Conservation (phyloP, 208 protist species). For the Acanthamoeba royreba region DNA sequence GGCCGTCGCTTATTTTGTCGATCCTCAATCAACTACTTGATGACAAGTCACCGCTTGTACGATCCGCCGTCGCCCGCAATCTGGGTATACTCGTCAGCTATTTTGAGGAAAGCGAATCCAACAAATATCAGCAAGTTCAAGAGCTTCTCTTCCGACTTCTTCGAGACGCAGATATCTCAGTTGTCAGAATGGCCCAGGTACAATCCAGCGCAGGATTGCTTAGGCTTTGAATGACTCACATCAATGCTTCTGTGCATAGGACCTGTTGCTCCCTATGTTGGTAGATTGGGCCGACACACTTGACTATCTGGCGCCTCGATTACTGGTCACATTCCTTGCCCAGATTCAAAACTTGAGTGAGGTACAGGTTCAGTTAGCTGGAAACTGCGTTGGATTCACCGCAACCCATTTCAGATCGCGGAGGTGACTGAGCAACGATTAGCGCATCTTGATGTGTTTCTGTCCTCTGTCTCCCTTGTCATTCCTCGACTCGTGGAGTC, state of each 20-base stretch:
- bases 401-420: not conserved
- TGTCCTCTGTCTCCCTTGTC: not conserved
- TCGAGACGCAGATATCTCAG: not conserved
- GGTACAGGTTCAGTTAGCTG: too few relatives aligned
- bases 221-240: too few relatives aligned
- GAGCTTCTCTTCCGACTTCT: constrained; percentile 11
- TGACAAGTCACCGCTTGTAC: constrained; percentile 64
- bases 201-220: too few relatives aligned
- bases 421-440: not conserved
- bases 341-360: not conserved
- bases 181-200: not conserved
- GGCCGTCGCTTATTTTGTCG: constrained; percentile 59
- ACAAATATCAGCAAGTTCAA: constrained; percentile 30
- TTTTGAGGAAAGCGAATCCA: not conserved
- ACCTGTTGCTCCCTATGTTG: not conserved
- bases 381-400: not conserved
- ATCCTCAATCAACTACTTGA: constrained; percentile 74
- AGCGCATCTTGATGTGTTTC: not conserved
- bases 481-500: not conserved
- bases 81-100: constrained; percentile 46
- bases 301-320: not conserved
- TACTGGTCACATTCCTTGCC: not conserved
- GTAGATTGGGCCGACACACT: constrained; percentile 23
- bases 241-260: not conserved
- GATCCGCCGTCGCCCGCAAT: constrained; percentile 53